Evolutionary conservation across 305 asterid genomes (phyloP), one percentile per base, ranked within the genome.

Genomic region (Salvia sclarea): DNA sequence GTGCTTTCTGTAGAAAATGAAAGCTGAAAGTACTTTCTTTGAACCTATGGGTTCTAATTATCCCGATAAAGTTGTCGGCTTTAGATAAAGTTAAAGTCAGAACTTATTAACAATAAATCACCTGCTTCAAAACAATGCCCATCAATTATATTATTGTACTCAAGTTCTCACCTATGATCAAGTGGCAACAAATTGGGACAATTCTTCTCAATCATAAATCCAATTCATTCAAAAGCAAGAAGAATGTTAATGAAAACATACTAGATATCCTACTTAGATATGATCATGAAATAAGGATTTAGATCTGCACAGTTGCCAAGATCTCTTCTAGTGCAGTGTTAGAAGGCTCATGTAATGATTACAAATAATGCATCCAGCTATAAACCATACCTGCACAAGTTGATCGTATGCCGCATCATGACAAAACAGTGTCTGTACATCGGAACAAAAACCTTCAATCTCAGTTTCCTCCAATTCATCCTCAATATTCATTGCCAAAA

Each of bases 401-500:
- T 94, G 99, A 73, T 94, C 88, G 62, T 75, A 71, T 44, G 87
- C 80, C 76, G 98, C 99, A 78, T 94, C 95, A 76, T 89, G 98
- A 80, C 97, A 94, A 82, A 89, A 94, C 80, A 91, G 80, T 38
- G 99, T 91, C 85, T 94, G 95, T 56, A 84, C 91, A 68, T 88
- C 72, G 52, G 98, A 86, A 78, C 70, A 74, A 82, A 91, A 94
- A 47, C 99, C 99, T 77, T 89, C 99, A 75, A 91, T 91, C 86
- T 94, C 98, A 65, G 96, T 94, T 84, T 94, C 98, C 85, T 94
- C 98, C 84, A 94, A 75, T 79, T 91, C 99, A 77, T 91, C 98
- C 81, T 91, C 98, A 45, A 87, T 83, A 84, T 94, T 94, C 98
- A 94, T 94, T 70, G 98, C 97, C 92, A 94, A 82, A 79, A 91